Evolutionary conservation across 1,139 yeast genomes (phyloP), one percentile per base, ranked within the genome.

Genomic region (Wickerhamomyces sp.): DNA sequence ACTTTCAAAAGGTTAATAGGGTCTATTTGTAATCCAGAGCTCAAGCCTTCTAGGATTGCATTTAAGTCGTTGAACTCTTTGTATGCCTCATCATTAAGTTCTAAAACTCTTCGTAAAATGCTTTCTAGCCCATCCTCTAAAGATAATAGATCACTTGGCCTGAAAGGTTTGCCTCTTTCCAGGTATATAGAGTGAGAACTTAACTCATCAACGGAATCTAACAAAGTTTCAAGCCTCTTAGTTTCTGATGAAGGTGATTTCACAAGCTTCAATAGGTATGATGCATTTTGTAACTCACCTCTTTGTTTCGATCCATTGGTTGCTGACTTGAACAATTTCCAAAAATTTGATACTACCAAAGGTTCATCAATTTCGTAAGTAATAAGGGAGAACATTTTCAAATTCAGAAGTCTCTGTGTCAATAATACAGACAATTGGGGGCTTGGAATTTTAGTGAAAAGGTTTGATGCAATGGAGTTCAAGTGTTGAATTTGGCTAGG

Each of bases 71-170:
- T 70, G 30, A 64, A 60, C n/a, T 78, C 71, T 39, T 65, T 55
- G 47, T 80, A 81, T 7, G 82, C 68, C 22, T 64, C 64, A 0
- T 74, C 69, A 50, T 82, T 81, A 33, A 76, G 64, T 44, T 79
- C 86, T 15, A 81, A 59, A 5, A 81, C 64, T 35, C 64, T 67
- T 5, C 65, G 13, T 17, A 32, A n/a, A 64, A 5, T 73, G 49
- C 5, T 70, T 54, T 12, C 51, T 47, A n/a, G 56, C 3, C 67
- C 65, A 30, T 60, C 60, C 15, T 47, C 42, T 24, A 54, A 52
- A 13, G 61, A 60, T 18, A 65, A 37, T 5, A 72, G 47, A 41
- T 63, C 64, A 5, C 52, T 48, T 1, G 77, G 76, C 25, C 61
- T 59, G 15, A 69, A 48, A 0, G 72, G 70, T 5, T 58, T 49